Evolutionary conservation across 139 green algal species (phyloP).

Genomic region (Coccomyxa sp.): DNA sequence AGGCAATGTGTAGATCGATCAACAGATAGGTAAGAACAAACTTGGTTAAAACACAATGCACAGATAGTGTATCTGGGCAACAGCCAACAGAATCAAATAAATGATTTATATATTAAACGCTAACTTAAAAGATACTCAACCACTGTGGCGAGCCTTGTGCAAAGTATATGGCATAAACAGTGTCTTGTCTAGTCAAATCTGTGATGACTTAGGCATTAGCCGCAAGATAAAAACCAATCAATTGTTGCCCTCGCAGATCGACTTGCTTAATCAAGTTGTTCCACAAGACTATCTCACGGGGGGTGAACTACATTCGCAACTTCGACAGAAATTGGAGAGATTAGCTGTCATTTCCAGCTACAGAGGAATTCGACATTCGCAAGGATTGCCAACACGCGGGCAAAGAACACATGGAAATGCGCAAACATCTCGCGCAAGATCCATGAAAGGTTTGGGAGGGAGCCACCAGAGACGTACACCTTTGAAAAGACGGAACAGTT

Average conservation of each 20-base stretch:
- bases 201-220: conserved; percentile 1
- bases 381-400: background rate
- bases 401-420: conserved; percentile 6
- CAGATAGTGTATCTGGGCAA: conserved; percentile 4
- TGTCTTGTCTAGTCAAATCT: conserved; percentile 5
- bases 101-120: conserved; percentile 8
- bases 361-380: background rate
- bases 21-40: too few relatives aligned
- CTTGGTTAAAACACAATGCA: too few relatives aligned
- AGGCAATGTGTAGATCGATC: too few relatives aligned
- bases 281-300: background rate
- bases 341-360: conserved; percentile 4
- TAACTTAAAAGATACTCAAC: conserved; percentile 13
- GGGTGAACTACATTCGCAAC: background rate
- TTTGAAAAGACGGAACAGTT: too few relatives aligned
- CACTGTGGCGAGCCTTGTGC: background rate
- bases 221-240: conserved; percentile 1
- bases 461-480: too few relatives aligned
- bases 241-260: background rate
- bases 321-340: conserved; percentile 1
- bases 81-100: conserved; percentile 1
- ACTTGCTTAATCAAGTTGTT: background rate
- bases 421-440: background rate
- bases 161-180: background rate
- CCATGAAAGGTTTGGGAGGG: too few relatives aligned